Conservation (phyloP, 306 rosid species). For the Acacia crassicarpa region DNA sequence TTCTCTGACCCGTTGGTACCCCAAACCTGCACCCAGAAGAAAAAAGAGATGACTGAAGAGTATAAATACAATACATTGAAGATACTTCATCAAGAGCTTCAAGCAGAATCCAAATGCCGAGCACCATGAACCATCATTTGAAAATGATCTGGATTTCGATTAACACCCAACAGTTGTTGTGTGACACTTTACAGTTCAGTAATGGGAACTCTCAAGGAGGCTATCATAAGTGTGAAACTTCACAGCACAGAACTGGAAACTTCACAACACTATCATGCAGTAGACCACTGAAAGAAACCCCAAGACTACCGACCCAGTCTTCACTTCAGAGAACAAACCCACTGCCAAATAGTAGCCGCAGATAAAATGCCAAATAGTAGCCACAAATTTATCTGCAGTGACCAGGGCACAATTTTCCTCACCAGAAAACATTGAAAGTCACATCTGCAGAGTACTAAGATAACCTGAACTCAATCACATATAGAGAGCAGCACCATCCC, state of each 20-base stretch:
- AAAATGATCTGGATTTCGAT: slow-evolving; percentile 30
- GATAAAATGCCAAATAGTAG: slow-evolving; percentile 23
- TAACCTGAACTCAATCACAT: slow-evolving; percentile 26
- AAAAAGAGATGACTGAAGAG: slow-evolving; percentile 29
- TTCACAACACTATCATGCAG: slow-evolving; percentile 15
- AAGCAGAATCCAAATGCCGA: slow-evolving; percentile 27
- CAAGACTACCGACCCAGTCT: slow-evolving; percentile 28
- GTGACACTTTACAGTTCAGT: slow-evolving; percentile 12
- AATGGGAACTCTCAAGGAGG: slow-evolving; percentile 14
- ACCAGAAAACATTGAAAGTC: slow-evolving; percentile 13
- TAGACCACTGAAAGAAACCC: slow-evolving; percentile 24
- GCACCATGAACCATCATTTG: slow-evolving; percentile 28
- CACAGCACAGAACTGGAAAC: slow-evolving; percentile 6
- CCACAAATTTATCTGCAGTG: slow-evolving; percentile 18
- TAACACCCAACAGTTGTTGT: slow-evolving; percentile 30
- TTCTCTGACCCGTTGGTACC: slow-evolving; percentile 55
- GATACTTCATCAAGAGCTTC: slow-evolving; percentile 23
- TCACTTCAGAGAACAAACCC: slow-evolving; percentile 18
- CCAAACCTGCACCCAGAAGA: slow-evolving; percentile 60
- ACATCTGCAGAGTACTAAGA: slow-evolving; percentile 7
- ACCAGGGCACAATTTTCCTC: slow-evolving; percentile 21
- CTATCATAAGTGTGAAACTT: slow-evolving; percentile 6
- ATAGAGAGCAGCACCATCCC: slow-evolving; percentile 15
- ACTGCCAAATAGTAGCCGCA: slow-evolving; percentile 24
- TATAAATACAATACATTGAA: slow-evolving; percentile 1